Evolutionary conservation across 176 grass and related monocot species (phyloP), one percentile per base, ranked within the genome.

Genomic region (Oryza nivara): DNA sequence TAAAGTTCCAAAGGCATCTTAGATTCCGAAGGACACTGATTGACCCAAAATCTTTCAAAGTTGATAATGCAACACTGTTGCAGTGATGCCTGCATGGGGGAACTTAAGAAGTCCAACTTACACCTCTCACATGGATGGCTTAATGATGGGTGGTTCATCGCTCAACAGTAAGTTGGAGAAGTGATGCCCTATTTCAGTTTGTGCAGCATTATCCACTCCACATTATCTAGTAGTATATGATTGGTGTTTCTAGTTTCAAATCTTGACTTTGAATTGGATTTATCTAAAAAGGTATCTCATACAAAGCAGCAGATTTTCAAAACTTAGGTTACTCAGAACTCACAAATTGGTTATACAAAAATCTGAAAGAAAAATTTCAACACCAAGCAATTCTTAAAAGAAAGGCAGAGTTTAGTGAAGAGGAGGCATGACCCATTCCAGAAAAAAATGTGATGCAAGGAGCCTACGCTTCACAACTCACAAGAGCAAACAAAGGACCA

Each of bases 41-140:
- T 80, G 78, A 80, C 65, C 46, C n/a, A 54, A 36, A 68, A 38
- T 66, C 19, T 69, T 30, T 23, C 30, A 80, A 69, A 80, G 22
- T 46, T 80, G 17, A 36, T 13, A 19, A 6, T 17, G 49, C 23
- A 80, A 38, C 46, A 80, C 17, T 28, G 47, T 69, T 36, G 22
- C 51, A 49, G 43, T 80, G 25, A 38, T 38, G 36, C 36, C 36
- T 17, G 65, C 34, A 51, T 13, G 19, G 9, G n/a, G 46, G 10
- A 75, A 56, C 61, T 22, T 34, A 66, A 6, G 65, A 85, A 44
- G 77, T 80, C 58, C 35, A 65, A 32, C 70, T 81, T 56, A 70
- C 15, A 7, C 16, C 30, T 54, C 63, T 67, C 17, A 72, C 16
- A 72, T 41, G 7, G 40, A 41, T 41, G 40, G 40, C 40, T 79